Evolutionary conservation across 1,284 basidiomycete species (phyloP), one percentile per base, ranked within the genome.

Genomic region (Xanthoconium separans): DNA sequence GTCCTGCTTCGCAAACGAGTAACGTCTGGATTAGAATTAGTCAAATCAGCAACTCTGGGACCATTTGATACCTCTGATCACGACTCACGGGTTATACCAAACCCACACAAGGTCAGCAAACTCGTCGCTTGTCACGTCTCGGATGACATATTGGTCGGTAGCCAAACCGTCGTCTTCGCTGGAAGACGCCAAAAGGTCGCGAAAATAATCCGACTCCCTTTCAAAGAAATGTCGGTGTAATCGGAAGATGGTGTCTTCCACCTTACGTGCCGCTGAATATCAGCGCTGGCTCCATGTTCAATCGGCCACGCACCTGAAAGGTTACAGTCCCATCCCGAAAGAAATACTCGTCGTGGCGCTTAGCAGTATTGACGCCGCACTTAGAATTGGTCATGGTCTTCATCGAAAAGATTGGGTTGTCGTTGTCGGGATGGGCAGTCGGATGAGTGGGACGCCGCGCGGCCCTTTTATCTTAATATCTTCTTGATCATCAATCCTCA

Each of bases 181-280:
- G 77, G 75, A n/a, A 61, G 65, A 37, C 2, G 20, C n/a, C 63
- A 61, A 73, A 64, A 31, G 65, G 59, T 44, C 69, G 59, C 51
- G 9, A 65, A 87, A 87, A 56, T 65, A 78, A 0, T 65, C 58
- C 0, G 84, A 86, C 55, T 89, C 86, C 0, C 87, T 69, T 47
- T 83, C 79, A 55, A 89, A 86, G 58, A 89, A 89, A 54, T 82
- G 79, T 10, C 77, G 68, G 58, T 89, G 87, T 0, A 87, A 73
- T 4, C 80, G 77, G 62, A 87, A 88, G 0, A 77, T 56, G 0
- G 71, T 68, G 18, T 73, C 70, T 27, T 81, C 77, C 0, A 79
- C 77, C 84, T 27, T 85, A 37, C 1, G 27, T 42, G 13, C 24
- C 13, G 15, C 18, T n/a, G 16, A 40, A n/a, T 20, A 49, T 56